A percentile compares a stretch with the other conserved stretches of the same genome.
phyloP scores from a whole-genome alignment of 2,329 filamentous ascomycete genomes.

The Pestalotiopsis sp. region DNA sequence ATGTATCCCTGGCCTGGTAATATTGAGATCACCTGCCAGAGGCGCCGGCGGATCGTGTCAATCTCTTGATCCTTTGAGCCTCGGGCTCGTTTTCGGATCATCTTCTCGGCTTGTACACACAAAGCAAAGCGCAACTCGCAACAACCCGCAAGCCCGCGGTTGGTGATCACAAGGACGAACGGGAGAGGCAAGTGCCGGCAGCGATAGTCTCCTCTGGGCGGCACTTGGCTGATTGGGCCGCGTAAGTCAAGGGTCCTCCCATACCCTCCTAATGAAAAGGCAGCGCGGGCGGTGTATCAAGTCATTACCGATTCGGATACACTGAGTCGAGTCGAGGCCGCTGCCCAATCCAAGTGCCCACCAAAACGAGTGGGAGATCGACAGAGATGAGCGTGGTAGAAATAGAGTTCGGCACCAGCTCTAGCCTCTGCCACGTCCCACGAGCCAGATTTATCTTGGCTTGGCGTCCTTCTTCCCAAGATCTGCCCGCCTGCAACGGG shows the following conservation, averaged over 20 bases:
- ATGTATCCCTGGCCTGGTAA: neutral
- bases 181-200: neutral
- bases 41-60: neutral
- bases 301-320: neutral
- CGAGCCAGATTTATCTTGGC: neutral
- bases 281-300: neutral
- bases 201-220: neutral
- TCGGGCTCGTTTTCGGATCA: neutral
- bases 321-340: neutral
- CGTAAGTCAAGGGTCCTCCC: conserved; percentile 3
- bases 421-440: neutral
- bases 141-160: neutral
- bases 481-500: neutral
- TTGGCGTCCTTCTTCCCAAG: neutral
- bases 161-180: neutral
- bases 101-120: neutral
- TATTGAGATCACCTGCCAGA: neutral
- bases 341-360: neutral
- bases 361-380: neutral
- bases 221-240: neutral
- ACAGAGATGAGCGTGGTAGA: conserved; percentile 6
- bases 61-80: neutral
- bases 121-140: neutral
- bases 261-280: neutral
- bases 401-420: neutral